Evolutionary conservation across 179 eudicot species (phyloP).

Genomic region (Corrigiola litoralis): DNA sequence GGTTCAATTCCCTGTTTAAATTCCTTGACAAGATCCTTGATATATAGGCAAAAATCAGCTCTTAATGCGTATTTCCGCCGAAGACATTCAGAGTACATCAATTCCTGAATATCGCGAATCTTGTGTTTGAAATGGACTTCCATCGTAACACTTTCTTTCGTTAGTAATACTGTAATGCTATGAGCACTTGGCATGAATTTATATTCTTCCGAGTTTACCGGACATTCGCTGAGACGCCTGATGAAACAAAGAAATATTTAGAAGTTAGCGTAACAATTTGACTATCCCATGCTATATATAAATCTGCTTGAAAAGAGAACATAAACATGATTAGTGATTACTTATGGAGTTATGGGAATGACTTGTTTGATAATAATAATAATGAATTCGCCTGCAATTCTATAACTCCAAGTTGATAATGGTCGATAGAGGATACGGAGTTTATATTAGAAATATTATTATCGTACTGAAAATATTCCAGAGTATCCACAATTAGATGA

Average conservation of each 20-base stretch:
- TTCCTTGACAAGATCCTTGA: background rate
- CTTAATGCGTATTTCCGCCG: constrained; percentile 13
- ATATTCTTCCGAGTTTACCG: no score
- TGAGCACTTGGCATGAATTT: background rate
- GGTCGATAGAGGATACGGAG: no score
- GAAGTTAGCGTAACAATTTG: no score
- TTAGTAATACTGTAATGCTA: background rate
- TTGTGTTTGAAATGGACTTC: constrained; percentile 1
- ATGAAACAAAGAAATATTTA: background rate
- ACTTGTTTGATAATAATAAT: no score
- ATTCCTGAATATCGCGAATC: background rate
- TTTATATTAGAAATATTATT: background rate
- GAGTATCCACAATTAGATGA: background rate
- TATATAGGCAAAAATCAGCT: background rate
- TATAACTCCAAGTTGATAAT: no score
- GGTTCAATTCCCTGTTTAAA: background rate
- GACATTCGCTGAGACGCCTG: background rate
- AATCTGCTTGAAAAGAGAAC: no score
- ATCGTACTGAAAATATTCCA: background rate
- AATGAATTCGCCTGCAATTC: no score
- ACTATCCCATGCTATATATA: no score
- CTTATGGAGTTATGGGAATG: no score
- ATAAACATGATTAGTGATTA: no score
- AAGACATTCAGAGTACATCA: constrained; percentile 15
- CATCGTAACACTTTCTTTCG: background rate